A percentile compares a stretch with the other conserved stretches of the same genome.
Conservation (phyloP, 2,329 filamentous ascomycete genomes). For the Diaporthe capsici region DNA sequence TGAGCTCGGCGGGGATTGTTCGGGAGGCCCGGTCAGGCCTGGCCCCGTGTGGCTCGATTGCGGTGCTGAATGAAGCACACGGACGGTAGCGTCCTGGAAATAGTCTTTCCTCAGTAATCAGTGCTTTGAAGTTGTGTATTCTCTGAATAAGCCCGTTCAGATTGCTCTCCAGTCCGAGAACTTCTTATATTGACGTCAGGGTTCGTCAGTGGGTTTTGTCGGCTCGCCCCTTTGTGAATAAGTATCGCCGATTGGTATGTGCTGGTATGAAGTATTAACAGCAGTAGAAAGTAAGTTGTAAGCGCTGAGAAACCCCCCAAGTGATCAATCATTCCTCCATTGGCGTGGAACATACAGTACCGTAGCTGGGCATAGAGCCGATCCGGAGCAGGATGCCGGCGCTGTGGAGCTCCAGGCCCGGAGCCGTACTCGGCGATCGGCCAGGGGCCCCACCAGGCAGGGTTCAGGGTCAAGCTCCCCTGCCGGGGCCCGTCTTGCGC, state of each 20-base stretch:
- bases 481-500: background rate
- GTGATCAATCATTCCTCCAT: too few species aligned
- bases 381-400: conserved; percentile 21
- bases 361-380: background rate
- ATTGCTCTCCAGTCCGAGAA: background rate
- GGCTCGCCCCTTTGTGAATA: background rate
- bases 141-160: background rate
- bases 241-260: background rate
- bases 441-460: background rate
- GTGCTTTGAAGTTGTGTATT: background rate
- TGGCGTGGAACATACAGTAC: background rate
- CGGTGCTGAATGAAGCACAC: background rate
- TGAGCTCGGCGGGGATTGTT: background rate
- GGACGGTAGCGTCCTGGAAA: background rate
- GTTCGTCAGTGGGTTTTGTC: background rate
- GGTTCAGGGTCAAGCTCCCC: background rate
- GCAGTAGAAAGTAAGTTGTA: background rate
- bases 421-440: conserved; percentile 22
- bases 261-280: background rate
- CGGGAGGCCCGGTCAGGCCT: background rate
- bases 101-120: background rate
- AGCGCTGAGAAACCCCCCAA: too few species aligned
- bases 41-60: background rate
- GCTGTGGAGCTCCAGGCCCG: conserved; percentile 12
- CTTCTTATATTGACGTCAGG: conserved; percentile 11